Evolutionary conservation across 2,329 filamentous ascomycete species (phyloP).

Genomic region (Trichoderma arundinaceum): DNA sequence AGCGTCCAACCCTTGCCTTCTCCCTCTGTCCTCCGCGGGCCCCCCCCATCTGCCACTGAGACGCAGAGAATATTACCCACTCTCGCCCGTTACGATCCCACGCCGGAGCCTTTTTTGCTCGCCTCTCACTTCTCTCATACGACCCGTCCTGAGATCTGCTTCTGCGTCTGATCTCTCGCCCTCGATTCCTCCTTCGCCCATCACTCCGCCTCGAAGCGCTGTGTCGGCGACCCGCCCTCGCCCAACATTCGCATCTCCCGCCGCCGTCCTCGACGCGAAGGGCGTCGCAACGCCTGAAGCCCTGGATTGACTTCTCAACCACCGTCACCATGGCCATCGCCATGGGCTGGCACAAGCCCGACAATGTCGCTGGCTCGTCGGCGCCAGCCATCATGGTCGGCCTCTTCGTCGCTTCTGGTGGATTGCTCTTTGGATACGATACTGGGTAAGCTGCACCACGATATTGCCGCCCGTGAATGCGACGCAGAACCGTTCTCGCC

Average conservation of each 20-base stretch:
- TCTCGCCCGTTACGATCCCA: slow-evolving; percentile 30
- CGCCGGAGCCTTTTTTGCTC: slow-evolving; percentile 15
- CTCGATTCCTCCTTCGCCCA: background rate
- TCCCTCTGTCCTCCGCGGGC: slow-evolving; percentile 9
- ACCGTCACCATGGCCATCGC: slow-evolving; percentile 65
- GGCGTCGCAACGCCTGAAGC: slow-evolving; percentile 37
- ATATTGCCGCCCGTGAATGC: slow-evolving; percentile 14
- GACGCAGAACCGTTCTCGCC: slow-evolving; percentile 5
- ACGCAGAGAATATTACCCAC: slow-evolving; percentile 33
- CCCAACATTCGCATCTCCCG: slow-evolving; percentile 11
- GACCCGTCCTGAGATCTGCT: slow-evolving; percentile 10
- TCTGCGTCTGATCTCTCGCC: background rate
- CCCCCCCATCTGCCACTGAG: slow-evolving; percentile 28
- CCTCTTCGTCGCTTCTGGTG: slow-evolving; percentile 72
- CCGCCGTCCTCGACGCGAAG: slow-evolving; percentile 28
- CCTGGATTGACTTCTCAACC: slow-evolving; percentile 57
- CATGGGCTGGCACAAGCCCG: slow-evolving; percentile 76
- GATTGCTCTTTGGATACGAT: slow-evolving; percentile 72
- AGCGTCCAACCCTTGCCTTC: slow-evolving; percentile 23
- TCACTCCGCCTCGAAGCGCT: slow-evolving; percentile 23
- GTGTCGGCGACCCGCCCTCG: slow-evolving; percentile 9
- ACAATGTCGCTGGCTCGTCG: slow-evolving; percentile 75
- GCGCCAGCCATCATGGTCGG: slow-evolving; percentile 75
- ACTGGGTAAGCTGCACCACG: slow-evolving; percentile 61
- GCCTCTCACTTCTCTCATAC: slow-evolving; percentile 22